Evolutionary conservation across 352 stramenopile species (phyloP).

Genomic region (Globisporangium canariense): DNA sequence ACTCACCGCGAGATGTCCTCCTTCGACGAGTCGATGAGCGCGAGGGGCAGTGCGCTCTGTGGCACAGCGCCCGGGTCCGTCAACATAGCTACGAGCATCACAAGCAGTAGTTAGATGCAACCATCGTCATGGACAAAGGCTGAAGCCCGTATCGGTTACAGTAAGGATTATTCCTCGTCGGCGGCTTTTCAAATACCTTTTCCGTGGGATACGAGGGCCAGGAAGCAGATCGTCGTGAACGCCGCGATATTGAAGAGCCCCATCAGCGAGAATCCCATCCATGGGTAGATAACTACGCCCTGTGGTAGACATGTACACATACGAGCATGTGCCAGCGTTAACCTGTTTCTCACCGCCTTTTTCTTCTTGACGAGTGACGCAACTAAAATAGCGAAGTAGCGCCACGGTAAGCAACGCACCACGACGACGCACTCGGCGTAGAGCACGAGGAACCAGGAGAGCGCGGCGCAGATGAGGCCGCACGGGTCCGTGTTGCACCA

Average conservation of each 20-base stretch:
- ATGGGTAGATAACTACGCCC: conserved; percentile 89
- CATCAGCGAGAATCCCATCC: conserved; percentile 76
- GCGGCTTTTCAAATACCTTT: conserved; percentile 56
- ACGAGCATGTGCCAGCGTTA: too few species aligned
- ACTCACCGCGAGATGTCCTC: conserved; percentile 65
- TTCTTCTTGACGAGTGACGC: too few species aligned
- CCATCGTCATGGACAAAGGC: background rate
- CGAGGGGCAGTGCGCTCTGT: conserved; percentile 88
- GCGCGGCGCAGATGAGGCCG: conserved; percentile 84
- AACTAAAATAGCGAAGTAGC: background rate
- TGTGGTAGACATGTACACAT: conserved; percentile 16
- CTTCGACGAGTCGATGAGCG: conserved; percentile 67
- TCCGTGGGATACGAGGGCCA: conserved; percentile 93
- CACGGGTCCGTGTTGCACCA: conserved; percentile 92
- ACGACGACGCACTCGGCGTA: conserved; percentile 91
- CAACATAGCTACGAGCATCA: conserved; percentile 87
- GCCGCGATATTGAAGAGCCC: conserved; percentile 64
- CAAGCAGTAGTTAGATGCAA: background rate
- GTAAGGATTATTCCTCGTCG: background rate
- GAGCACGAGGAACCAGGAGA: conserved; percentile 90
- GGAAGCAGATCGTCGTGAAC: conserved; percentile 71
- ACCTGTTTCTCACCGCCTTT: too few species aligned
- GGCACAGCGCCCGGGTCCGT: conserved; percentile 97
- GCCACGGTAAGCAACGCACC: conserved; percentile 32
- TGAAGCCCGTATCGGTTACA: background rate